Conservation (phyloP, 495 filamentous ascomycete genomes). For the Penicillium canescens region DNA sequence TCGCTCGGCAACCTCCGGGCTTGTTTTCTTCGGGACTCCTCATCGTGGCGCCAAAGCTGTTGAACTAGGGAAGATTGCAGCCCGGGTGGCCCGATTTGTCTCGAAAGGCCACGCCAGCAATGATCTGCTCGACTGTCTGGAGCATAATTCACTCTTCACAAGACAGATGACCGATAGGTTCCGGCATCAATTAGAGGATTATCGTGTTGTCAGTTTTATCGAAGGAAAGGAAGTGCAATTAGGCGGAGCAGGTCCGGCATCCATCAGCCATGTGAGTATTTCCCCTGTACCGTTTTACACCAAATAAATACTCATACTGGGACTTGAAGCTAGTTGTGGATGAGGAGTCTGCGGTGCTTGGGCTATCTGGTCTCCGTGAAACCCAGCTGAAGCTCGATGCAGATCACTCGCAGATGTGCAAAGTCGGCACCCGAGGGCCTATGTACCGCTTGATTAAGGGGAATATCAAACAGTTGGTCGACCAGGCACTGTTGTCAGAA, state of each 20-base stretch:
- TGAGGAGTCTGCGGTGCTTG: conserved; percentile 40
- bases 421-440: conserved; percentile 30
- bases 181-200: conserved; percentile 38
- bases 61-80: conserved; percentile 40
- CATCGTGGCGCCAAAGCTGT: conserved; percentile 44
- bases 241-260: conserved; percentile 32
- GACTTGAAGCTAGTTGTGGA: conserved; percentile 35
- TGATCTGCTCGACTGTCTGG: conserved; percentile 36
- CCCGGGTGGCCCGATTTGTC: conserved; percentile 34
- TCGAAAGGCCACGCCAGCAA: conserved; percentile 37
- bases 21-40: conserved; percentile 50
- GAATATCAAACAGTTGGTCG: conserved; percentile 40
- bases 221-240: conserved; percentile 42
- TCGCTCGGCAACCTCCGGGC: conserved; percentile 35
- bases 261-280: conserved; percentile 32
- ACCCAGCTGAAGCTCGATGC: conserved; percentile 43
- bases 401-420: conserved; percentile 44
- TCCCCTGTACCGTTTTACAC: background rate
- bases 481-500: conserved; percentile 34
- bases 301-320: conserved; percentile 10
- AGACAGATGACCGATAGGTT: conserved; percentile 41
- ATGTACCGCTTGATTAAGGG: conserved; percentile 42
- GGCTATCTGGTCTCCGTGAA: conserved; percentile 37
- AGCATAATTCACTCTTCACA: conserved; percentile 42
- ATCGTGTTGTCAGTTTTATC: conserved; percentile 42